These are phyloP conservation scores for Hypomontagnella monticulosa DNA, from an alignment of 495 filamentous ascomycete species.

Conservation along the genomic window DNA sequence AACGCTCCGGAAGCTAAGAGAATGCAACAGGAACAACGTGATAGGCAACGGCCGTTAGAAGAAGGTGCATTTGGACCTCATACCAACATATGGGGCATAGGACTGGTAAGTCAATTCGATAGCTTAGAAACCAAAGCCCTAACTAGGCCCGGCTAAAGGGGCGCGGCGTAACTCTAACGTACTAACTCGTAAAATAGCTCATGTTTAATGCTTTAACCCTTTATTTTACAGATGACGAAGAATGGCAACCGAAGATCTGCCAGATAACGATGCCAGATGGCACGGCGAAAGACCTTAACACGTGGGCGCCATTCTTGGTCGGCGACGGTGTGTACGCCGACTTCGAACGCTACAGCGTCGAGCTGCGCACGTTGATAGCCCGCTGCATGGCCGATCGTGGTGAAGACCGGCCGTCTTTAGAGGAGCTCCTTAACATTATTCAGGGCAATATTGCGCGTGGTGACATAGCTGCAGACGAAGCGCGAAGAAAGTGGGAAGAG, in stretches of 20 bases:
- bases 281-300: constrained; percentile 5
- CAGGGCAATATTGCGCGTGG: constrained; percentile 9
- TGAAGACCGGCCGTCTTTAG: constrained; percentile 17
- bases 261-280: constrained; percentile 26
- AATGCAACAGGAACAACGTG: constrained; percentile 26
- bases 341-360: neutral
- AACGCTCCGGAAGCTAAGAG: neutral
- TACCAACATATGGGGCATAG: constrained; percentile 34
- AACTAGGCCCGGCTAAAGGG: neutral
- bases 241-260: constrained; percentile 26
- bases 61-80: constrained; percentile 22
- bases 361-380: constrained; percentile 32
- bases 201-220: constrained; percentile 32
- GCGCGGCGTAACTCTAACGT: neutral
- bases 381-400: constrained; percentile 30
- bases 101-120: constrained; percentile 19
- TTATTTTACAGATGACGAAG: constrained; percentile 23
- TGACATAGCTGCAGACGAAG: constrained; percentile 12
- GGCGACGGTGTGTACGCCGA: constrained; percentile 9
- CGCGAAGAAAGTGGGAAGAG: neutral
- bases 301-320: constrained; percentile 33
- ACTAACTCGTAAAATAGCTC: constrained; percentile 13
- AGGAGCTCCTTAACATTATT: constrained; percentile 13
- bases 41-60: constrained; percentile 2
- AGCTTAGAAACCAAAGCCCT: neutral